Evolutionary conservation across 306 rosid species (phyloP).

Genomic region (Begonia fuchsioides): DNA sequence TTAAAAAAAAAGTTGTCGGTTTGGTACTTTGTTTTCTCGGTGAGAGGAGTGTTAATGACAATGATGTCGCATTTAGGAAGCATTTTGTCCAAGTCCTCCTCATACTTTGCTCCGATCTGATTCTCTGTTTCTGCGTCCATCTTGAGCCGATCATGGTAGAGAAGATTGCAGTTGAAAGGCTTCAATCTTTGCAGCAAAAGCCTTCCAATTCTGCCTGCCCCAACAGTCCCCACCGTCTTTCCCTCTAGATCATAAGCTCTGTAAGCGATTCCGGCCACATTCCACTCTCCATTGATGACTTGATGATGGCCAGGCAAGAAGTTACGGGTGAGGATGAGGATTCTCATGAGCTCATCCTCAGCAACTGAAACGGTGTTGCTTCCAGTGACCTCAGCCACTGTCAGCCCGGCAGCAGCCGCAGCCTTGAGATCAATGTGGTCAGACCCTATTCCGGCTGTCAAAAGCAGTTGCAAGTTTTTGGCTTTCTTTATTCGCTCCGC

Average conservation of each 20-base stretch:
- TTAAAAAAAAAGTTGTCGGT: no score
- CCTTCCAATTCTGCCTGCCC: constrained; percentile 78
- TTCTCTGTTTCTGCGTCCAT: constrained; percentile 64
- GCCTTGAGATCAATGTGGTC: constrained; percentile 87
- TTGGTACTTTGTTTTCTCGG: constrained; percentile 69
- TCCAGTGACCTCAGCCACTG: constrained; percentile 96
- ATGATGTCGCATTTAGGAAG: no score
- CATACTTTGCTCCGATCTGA: constrained; percentile 62
- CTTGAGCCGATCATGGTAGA: no score
- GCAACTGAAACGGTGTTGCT: constrained; percentile 96
- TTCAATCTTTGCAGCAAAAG: constrained; percentile 84
- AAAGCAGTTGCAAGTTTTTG: constrained; percentile 68
- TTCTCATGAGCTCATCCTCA: constrained; percentile 88
- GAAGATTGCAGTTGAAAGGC: constrained; percentile 78
- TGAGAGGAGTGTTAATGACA: no score
- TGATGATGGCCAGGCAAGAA: constrained; percentile 74
- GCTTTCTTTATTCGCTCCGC: constrained; percentile 87
- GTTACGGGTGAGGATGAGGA: constrained; percentile 76
- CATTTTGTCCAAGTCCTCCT: no score
- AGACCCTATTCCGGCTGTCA: constrained; percentile 92
- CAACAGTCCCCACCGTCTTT: constrained; percentile 78
- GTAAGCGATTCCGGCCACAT: constrained; percentile 81
- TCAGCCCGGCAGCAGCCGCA: constrained; percentile 86
- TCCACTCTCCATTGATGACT: constrained; percentile 69
- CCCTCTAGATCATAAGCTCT: constrained; percentile 93